Conservation (phyloP, 306 rosid genomes). For the Corylus avellana region DNA sequence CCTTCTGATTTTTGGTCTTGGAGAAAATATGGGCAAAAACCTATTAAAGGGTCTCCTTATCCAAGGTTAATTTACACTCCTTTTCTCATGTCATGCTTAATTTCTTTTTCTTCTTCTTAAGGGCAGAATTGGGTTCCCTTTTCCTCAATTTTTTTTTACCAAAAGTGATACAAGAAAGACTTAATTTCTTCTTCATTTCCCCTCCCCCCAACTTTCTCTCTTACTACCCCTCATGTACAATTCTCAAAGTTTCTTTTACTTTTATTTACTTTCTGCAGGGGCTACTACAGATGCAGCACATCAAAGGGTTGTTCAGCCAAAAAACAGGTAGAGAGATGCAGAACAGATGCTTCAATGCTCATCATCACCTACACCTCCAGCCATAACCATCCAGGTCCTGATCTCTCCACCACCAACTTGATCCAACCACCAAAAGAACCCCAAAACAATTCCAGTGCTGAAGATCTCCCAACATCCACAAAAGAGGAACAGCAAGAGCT, state of each 20-base stretch:
- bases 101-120: conserved; percentile 13
- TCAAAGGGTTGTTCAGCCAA: conserved; percentile 93
- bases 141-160: neutral
- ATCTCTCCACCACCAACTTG: conserved; percentile 33
- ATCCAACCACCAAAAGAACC: conserved; percentile 31
- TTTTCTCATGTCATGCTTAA: neutral
- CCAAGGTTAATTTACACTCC: conserved; percentile 62
- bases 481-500: conserved; percentile 38
- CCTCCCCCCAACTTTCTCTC: neutral
- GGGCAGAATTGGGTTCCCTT: neutral
- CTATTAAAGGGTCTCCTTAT: conserved; percentile 92
- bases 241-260: conserved; percentile 15
- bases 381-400: conserved; percentile 84
- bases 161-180: too few relatives aligned
- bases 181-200: neutral
- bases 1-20: conserved; percentile 96
- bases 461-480: conserved; percentile 29
- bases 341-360: conserved; percentile 77
- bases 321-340: conserved; percentile 93
- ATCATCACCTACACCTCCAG: conserved; percentile 73
- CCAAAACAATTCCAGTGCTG: conserved; percentile 26
- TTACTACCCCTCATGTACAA: neutral
- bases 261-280: conserved; percentile 44
- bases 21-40: conserved; percentile 98
- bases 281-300: conserved; percentile 87